Evolutionary conservation across 495 filamentous ascomycete genomes (phyloP).

Genomic region (Penicillium maclennaniae): DNA sequence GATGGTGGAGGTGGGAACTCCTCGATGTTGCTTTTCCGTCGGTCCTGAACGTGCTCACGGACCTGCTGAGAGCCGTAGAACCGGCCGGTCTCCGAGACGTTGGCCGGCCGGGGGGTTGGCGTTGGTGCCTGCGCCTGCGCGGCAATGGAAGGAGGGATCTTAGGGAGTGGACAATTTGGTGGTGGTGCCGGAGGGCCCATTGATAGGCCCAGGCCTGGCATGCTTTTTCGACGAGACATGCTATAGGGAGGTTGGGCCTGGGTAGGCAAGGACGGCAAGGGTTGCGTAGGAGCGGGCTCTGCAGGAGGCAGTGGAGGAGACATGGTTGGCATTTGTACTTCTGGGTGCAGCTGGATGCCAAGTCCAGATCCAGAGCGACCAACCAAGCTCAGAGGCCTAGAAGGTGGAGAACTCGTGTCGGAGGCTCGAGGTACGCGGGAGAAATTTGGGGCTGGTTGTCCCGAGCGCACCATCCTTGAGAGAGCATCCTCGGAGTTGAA

Average conservation of each 20-base stretch:
- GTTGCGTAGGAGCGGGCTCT: conserved; percentile 7
- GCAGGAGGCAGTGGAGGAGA: conserved; percentile 5
- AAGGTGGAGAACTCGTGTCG: conserved; percentile 13
- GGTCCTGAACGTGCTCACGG: conserved; percentile 15
- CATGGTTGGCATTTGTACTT: not conserved
- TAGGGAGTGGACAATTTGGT: conserved; percentile 59
- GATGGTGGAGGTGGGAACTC: not conserved
- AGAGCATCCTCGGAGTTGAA: conserved; percentile 38
- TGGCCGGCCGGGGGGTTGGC: conserved; percentile 2
- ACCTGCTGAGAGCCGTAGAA: conserved; percentile 21
- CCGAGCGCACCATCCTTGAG: conserved; percentile 15
- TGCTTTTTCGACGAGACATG: conserved; percentile 46
- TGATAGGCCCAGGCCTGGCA: conserved; percentile 53
- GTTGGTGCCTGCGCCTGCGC: conserved; percentile 11
- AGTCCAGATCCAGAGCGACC: conserved; percentile 13
- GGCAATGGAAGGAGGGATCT: conserved; percentile 44
- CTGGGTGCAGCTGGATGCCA: conserved; percentile 13
- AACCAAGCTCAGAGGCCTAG: conserved; percentile 19
- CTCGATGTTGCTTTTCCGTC: conserved; percentile 7
- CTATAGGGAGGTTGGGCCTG: conserved; percentile 9
- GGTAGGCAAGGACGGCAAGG: conserved; percentile 1
- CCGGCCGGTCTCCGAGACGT: conserved; percentile 3
- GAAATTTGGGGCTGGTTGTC: conserved; percentile 15
- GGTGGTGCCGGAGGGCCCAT: conserved; percentile 62
- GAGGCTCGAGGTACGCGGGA: conserved; percentile 25